Conservation (phyloP, 306 rosid genomes). For the Dryas octopetala region DNA sequence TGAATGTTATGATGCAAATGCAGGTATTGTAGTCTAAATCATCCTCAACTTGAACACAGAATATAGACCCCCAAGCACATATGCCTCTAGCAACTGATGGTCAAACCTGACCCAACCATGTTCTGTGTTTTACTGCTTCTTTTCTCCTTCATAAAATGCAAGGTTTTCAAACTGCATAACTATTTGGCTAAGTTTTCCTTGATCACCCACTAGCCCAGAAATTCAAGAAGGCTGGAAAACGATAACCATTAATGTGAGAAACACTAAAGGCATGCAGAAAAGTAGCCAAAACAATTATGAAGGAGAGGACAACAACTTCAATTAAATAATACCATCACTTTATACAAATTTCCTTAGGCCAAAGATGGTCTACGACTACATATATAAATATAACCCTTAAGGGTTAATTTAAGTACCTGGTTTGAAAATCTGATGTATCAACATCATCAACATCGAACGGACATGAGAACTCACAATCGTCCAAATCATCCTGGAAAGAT, state of each 20-base stretch:
- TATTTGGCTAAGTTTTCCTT: neutral
- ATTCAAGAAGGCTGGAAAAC: neutral
- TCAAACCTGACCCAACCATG: neutral
- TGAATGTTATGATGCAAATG: too few relatives aligned
- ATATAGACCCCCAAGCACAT: neutral
- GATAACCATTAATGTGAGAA: neutral
- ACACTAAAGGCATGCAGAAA: neutral
- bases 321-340: neutral
- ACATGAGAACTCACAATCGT: constrained; percentile 69
- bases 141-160: neutral
- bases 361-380: constrained; percentile 16
- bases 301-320: constrained; percentile 13
- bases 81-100: neutral
- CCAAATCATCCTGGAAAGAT: constrained; percentile 85
- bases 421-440: constrained; percentile 54
- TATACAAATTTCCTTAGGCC: constrained; percentile 2
- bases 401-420: constrained; percentile 48
- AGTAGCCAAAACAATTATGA: constrained; percentile 11
- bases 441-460: constrained; percentile 86
- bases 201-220: neutral
- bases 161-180: neutral
- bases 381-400: constrained; percentile 13
- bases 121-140: neutral
- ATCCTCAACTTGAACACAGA: too few relatives aligned
- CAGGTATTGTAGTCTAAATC: too few relatives aligned